These are phyloP conservation scores for Botryotinia convoluta DNA, from an alignment of 2,329 filamentous ascomycete genomes.

Conservation along the genomic window DNA sequence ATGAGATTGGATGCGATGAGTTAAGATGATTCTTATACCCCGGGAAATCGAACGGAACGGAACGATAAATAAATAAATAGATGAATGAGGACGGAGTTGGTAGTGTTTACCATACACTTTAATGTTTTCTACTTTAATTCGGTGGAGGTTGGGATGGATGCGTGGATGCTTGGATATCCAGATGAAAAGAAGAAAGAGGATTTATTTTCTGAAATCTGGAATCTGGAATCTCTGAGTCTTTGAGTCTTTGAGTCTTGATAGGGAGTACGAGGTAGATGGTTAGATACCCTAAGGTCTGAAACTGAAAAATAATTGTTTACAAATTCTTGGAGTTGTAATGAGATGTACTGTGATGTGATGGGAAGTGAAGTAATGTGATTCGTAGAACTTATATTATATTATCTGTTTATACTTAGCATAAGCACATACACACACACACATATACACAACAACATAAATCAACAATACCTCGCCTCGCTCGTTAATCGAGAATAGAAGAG, in stretches of 20 bases:
- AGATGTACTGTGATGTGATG: neutral
- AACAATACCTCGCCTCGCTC: too few species aligned
- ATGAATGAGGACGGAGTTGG: neutral
- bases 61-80: neutral
- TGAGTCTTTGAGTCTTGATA: neutral
- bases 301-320: neutral
- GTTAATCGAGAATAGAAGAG: too few species aligned
- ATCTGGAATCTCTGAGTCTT: neutral
- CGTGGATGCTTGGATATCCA: neutral
- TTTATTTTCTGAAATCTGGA: neutral
- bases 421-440: too few species aligned
- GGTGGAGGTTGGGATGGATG: neutral
- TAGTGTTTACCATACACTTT: neutral
- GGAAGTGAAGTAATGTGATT: too few species aligned
- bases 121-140: neutral
- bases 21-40: constrained; percentile 4
- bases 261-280: neutral
- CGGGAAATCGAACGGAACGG: neutral
- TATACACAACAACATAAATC: too few species aligned
- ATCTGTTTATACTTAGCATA: too few species aligned
- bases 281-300: neutral
- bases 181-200: neutral
- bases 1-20: neutral
- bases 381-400: too few species aligned
- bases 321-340: neutral